These are phyloP conservation scores for Gossypium longicalyx DNA, from an alignment of 345 rosid species.

Conservation along the genomic window DNA sequence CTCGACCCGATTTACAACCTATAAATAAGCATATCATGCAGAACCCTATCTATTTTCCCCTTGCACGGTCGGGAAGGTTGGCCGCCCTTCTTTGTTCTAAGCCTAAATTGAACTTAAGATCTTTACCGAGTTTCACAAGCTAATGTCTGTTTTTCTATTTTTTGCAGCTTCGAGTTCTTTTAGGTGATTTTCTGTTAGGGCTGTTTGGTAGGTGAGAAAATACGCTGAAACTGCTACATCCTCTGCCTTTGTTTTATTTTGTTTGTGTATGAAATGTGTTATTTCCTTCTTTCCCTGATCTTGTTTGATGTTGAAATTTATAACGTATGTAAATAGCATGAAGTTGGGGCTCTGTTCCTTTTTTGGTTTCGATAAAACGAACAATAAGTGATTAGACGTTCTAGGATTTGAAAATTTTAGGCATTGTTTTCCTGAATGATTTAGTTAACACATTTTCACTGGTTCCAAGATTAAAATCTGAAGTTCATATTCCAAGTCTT, in stretches of 20 bases:
- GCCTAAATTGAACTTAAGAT: not conserved
- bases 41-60: not conserved
- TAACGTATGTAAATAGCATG: not conserved
- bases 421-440: not conserved
- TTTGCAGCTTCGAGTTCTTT: conserved; percentile 14
- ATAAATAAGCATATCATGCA: not conserved
- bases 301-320: not conserved
- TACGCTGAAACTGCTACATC: not conserved
- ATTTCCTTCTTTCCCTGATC: not conserved
- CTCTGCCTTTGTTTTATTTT: not conserved
- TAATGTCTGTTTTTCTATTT: not conserved
- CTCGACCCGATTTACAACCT: not conserved
- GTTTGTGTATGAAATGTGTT: not conserved
- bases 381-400: not conserved
- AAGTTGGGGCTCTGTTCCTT: not conserved
- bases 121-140: not conserved
- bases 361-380: not conserved
- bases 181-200: conserved; percentile 9
- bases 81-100: not conserved
- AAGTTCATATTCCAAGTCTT: not conserved
- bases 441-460: not conserved
- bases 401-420: not conserved
- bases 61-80: not conserved
- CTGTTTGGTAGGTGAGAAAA: conserved; percentile 27
- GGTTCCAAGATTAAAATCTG: not conserved